Conservation (phyloP, 2,329 filamentous ascomycete genomes). For the Cladosporium halotolerans region DNA sequence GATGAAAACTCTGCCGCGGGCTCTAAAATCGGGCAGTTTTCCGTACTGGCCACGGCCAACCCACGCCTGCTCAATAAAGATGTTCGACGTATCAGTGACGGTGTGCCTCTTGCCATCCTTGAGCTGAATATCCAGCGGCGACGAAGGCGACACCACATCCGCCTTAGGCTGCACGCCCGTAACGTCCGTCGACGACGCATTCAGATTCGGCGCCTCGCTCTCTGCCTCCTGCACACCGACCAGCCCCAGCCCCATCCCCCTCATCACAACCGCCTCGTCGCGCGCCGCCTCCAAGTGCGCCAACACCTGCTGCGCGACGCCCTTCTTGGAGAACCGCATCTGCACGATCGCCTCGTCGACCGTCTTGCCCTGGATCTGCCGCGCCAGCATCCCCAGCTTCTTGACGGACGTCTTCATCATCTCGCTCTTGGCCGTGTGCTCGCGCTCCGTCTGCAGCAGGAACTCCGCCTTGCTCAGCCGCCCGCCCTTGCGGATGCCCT, state of each 20-base stretch:
- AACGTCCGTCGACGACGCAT: slow-evolving; percentile 10
- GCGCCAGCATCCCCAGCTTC: slow-evolving; percentile 79
- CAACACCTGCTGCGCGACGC: slow-evolving; percentile 72
- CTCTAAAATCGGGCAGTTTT: slow-evolving; percentile 61
- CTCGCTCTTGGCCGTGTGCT: slow-evolving; percentile 56
- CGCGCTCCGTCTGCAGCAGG: slow-evolving; percentile 60
- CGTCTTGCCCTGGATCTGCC: slow-evolving; percentile 89
- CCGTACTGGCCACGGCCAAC: slow-evolving; percentile 68
- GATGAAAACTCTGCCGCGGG: slow-evolving; percentile 63
- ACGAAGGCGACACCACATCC: slow-evolving; percentile 16
- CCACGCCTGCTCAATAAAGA: slow-evolving; percentile 93
- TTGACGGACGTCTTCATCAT: slow-evolving; percentile 80
- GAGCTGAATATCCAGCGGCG: slow-evolving; percentile 56
- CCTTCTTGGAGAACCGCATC: slow-evolving; percentile 95
- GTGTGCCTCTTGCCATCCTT: slow-evolving; percentile 69
- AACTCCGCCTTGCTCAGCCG: slow-evolving; percentile 60
- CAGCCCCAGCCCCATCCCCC: slow-evolving; percentile 71
- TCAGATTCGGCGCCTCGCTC: slow-evolving; percentile 1
- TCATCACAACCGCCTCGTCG: slow-evolving; percentile 69
- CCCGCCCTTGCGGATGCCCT: slow-evolving; percentile 63
- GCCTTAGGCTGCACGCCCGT: slow-evolving; percentile 4
- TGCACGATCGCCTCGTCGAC: slow-evolving; percentile 88
- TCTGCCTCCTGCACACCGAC: slow-evolving; percentile 16
- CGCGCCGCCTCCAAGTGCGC: slow-evolving; percentile 75
- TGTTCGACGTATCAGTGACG: slow-evolving; percentile 66